phyloP scores from a whole-genome alignment of 225 moss, liverwort and hornwort species.

The Marchantia paleacea region DNA sequence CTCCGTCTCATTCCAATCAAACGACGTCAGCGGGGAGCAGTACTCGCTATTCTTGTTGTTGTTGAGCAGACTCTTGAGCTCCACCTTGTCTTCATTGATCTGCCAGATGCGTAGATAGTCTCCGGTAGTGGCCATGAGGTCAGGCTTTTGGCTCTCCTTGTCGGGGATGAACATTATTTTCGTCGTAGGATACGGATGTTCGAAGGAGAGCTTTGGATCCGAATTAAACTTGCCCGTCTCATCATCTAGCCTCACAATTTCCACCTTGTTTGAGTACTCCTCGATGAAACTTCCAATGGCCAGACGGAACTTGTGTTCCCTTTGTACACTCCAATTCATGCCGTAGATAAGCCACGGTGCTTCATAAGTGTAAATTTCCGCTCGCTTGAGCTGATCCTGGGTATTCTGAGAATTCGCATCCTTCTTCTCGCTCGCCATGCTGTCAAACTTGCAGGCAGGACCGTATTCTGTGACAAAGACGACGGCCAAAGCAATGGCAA shows the following conservation, averaged over 20 bases:
- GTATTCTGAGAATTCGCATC: slow-evolving; percentile 33
- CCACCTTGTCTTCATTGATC: slow-evolving; percentile 70
- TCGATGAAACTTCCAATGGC: slow-evolving; percentile 83
- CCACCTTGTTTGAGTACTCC: slow-evolving; percentile 70
- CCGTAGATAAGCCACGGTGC: slow-evolving; percentile 88
- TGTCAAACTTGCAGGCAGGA: background rate
- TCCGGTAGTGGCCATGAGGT: slow-evolving; percentile 78
- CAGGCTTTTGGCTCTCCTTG: slow-evolving; percentile 80
- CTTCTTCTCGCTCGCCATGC: background rate
- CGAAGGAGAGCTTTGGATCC: slow-evolving; percentile 82
- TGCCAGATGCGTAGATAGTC: slow-evolving; percentile 88
- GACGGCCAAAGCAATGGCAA: background rate
- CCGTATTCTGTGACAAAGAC: background rate
- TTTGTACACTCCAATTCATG: slow-evolving; percentile 91
- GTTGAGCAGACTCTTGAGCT: slow-evolving; percentile 72
- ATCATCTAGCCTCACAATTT: slow-evolving; percentile 87
- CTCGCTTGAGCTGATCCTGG: slow-evolving; percentile 42
- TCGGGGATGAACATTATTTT: slow-evolving; percentile 96
- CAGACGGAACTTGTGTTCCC: slow-evolving; percentile 79
- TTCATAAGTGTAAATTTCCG: slow-evolving; percentile 90
- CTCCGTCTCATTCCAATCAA: slow-evolving; percentile 89
- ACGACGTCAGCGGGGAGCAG: slow-evolving; percentile 83
- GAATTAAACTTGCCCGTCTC: slow-evolving; percentile 79
- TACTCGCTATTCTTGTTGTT: slow-evolving; percentile 85
- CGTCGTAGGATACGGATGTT: slow-evolving; percentile 81